Evolutionary conservation across 2,329 filamentous ascomycete species (phyloP).

Genomic region (Diaporthe caulivora): DNA sequence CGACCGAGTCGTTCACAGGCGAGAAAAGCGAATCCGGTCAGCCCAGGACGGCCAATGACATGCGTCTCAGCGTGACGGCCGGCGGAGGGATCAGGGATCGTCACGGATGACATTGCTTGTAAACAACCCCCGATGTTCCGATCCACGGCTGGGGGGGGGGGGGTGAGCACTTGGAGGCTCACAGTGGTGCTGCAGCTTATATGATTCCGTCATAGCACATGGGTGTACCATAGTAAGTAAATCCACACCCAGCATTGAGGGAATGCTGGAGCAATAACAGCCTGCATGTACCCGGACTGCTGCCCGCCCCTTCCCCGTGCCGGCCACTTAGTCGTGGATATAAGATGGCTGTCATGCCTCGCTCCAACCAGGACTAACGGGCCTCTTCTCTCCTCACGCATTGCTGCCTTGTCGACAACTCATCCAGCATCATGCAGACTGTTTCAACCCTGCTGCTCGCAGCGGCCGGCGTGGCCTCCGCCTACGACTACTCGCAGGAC

Average conservation of each 20-base stretch:
- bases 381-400: background rate
- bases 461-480: conserved; percentile 26
- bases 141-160: background rate
- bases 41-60: background rate
- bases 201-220: conserved; percentile 18
- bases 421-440: conserved; percentile 35
- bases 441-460: conserved; percentile 32
- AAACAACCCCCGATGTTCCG: conserved; percentile 4
- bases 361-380: background rate
- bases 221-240: background rate
- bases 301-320: background rate
- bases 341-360: conserved; percentile 9
- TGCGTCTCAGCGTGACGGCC: background rate
- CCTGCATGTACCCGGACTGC: conserved; percentile 1
- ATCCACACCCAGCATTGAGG: background rate
- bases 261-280: background rate
- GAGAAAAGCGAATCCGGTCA: background rate
- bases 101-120: conserved; percentile 1
- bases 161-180: background rate
- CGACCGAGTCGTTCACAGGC: conserved; percentile 16
- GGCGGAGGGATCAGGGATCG: conserved; percentile 21
- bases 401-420: conserved; percentile 34
- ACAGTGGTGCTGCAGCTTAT: conserved; percentile 2
- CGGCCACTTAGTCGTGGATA: background rate
- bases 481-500: conserved; percentile 31